Evolutionary conservation across 2,329 filamentous ascomycete genomes (phyloP).

Genomic region (Colletotrichum chlorophyti): DNA sequence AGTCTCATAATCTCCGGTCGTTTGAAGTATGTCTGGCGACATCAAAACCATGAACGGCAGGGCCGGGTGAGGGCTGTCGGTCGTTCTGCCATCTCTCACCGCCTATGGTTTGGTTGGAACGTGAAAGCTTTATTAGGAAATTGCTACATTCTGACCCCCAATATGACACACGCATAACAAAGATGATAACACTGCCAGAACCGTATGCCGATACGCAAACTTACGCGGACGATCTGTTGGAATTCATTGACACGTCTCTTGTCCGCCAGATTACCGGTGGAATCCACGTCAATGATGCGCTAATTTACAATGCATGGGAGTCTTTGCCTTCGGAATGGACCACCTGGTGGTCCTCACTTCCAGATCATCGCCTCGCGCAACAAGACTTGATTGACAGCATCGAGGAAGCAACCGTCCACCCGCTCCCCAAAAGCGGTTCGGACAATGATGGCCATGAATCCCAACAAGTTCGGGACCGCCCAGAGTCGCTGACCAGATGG

Average conservation of each 20-base stretch:
- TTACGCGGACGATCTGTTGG: conserved; percentile 33
- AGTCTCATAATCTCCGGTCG: too few relatives aligned
- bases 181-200: background rate
- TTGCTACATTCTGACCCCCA: too few relatives aligned
- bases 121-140: too few relatives aligned
- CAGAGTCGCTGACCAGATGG: conserved; percentile 10
- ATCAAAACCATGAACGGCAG: too few relatives aligned
- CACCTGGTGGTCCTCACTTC: conserved; percentile 35
- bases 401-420: conserved; percentile 16
- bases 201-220: background rate
- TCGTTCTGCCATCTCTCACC: too few relatives aligned
- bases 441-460: too few relatives aligned
- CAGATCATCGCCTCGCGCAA: conserved; percentile 38
- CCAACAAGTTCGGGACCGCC: background rate
- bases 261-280: conserved; percentile 40
- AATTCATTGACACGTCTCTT: conserved; percentile 35
- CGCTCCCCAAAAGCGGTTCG: fast-evolving
- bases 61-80: too few relatives aligned
- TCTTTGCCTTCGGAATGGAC: conserved; percentile 39
- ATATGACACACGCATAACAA: too few relatives aligned
- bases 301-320: conserved; percentile 39
- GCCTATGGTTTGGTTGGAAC: too few relatives aligned
- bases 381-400: conserved; percentile 38
- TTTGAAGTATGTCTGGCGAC: too few relatives aligned
- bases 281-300: conserved; percentile 42